Conservation (phyloP, 345 rosid species). For the Rhodamnia rubescens region DNA sequence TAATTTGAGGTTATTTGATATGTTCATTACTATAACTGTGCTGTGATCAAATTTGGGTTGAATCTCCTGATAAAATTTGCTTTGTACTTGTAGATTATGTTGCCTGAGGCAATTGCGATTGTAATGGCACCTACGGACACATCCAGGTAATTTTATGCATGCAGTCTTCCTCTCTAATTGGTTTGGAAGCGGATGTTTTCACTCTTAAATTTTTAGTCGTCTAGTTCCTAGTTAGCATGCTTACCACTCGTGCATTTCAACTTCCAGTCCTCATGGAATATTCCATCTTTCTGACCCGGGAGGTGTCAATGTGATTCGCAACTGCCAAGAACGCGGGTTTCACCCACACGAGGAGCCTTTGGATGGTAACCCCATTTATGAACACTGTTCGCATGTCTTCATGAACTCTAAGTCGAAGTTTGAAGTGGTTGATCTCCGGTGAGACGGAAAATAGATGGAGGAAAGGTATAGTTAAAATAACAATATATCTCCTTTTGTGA, state of each 20-base stretch:
- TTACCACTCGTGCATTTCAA: neutral
- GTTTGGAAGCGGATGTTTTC: neutral
- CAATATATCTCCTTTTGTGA: neutral
- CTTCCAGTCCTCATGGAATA: constrained; percentile 77
- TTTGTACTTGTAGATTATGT: constrained; percentile 51
- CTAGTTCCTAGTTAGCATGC: neutral
- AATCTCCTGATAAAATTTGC: neutral
- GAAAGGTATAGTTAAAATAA: neutral
- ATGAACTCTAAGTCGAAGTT: constrained; percentile 57
- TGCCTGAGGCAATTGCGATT: constrained; percentile 88
- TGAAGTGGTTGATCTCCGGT: constrained; percentile 89
- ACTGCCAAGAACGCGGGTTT: constrained; percentile 92
- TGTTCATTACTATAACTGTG: neutral
- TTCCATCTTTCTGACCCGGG: constrained; percentile 92
- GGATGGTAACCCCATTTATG: constrained; percentile 76
- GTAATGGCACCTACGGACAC: constrained; percentile 96
- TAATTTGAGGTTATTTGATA: neutral
- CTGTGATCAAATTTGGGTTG: neutral
- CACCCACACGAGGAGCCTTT: constrained; percentile 92
- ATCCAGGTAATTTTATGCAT: constrained; percentile 32
- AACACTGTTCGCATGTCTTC: constrained; percentile 89
- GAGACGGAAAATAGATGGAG: neutral
- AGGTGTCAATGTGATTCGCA: constrained; percentile 78
- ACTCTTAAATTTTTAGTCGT: neutral
- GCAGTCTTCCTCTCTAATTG: neutral